Conservation (phyloP, 2,329 filamentous ascomycete genomes). For the Coniochaeta sp. region DNA sequence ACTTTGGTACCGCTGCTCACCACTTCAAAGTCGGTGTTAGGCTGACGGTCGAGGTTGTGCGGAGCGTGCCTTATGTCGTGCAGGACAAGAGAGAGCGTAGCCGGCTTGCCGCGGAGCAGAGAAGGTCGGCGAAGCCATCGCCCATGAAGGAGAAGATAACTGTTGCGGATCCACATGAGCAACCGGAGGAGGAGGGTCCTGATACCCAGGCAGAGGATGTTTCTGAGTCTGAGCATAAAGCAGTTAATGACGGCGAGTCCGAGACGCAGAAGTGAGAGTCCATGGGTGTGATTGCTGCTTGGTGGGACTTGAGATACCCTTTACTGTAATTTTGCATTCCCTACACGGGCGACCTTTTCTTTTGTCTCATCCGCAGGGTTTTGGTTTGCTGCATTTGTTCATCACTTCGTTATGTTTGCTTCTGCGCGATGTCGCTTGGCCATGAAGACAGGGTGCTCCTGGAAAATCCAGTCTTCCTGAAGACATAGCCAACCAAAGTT, state of each 20-base stretch:
- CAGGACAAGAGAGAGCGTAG: conserved; percentile 27
- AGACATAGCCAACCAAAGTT: no score
- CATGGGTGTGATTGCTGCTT: background rate
- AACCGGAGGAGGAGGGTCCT: background rate
- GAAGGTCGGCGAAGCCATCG: conserved; percentile 21
- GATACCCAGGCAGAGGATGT: conserved; percentile 2
- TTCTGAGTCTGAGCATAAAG: background rate
- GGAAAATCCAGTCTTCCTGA: no score
- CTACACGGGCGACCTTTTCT: background rate
- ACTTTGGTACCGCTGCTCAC: conserved; percentile 26
- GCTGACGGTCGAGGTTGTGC: conserved; percentile 23
- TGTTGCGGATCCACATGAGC: conserved; percentile 2
- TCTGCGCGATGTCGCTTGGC: no score
- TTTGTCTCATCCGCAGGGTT: background rate
- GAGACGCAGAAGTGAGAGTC: background rate
- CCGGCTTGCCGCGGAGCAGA: conserved; percentile 20
- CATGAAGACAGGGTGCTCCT: no score
- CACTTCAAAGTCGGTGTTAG: conserved; percentile 28
- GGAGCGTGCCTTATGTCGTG: conserved; percentile 25
- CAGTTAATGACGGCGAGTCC: background rate
- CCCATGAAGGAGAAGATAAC: conserved; percentile 19
- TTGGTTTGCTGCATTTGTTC: background rate
- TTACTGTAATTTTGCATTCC: background rate
- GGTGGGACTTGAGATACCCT: background rate
- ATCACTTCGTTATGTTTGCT: no score